These are phyloP conservation scores for Berberis thunbergii DNA, from an alignment of 164 flowering plant genomes.

Conservation along the genomic window DNA sequence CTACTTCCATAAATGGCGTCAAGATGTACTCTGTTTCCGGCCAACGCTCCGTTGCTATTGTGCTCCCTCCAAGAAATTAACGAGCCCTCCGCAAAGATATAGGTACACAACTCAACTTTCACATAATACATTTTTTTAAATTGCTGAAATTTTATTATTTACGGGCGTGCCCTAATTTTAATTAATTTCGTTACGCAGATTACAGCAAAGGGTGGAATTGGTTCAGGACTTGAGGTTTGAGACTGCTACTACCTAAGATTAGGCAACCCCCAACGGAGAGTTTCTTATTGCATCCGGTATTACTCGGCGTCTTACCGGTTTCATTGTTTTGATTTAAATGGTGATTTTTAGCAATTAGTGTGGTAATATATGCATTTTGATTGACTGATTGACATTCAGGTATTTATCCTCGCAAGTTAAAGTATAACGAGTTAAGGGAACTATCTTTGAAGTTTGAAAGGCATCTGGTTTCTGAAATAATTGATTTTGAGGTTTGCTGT, in stretches of 20 bases:
- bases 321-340: background rate
- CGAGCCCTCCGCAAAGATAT: conserved; percentile 60
- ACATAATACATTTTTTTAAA: background rate
- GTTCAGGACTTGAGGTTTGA: conserved; percentile 89
- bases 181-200: conserved; percentile 28
- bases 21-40: conserved; percentile 60
- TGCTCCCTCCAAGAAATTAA: conserved; percentile 65
- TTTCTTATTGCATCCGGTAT: conserved; percentile 84
- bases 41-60: conserved; percentile 51
- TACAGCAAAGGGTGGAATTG: conserved; percentile 69
- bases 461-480: conserved; percentile 69
- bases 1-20: conserved; percentile 72
- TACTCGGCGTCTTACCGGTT: background rate
- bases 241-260: conserved; percentile 75
- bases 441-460: conserved; percentile 82
- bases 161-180: background rate
- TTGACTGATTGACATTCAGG: conserved; percentile 26
- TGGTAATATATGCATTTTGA: background rate
- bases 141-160: background rate
- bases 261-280: conserved; percentile 79
- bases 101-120: conserved; percentile 20
- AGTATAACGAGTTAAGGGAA: conserved; percentile 76
- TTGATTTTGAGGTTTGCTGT: conserved; percentile 65
- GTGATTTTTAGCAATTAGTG: background rate
- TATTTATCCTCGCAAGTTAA: conserved; percentile 88